phyloP scores from a whole-genome alignment of 208 protist genomes.

The Acanthamoeba culbertsoni region DNA sequence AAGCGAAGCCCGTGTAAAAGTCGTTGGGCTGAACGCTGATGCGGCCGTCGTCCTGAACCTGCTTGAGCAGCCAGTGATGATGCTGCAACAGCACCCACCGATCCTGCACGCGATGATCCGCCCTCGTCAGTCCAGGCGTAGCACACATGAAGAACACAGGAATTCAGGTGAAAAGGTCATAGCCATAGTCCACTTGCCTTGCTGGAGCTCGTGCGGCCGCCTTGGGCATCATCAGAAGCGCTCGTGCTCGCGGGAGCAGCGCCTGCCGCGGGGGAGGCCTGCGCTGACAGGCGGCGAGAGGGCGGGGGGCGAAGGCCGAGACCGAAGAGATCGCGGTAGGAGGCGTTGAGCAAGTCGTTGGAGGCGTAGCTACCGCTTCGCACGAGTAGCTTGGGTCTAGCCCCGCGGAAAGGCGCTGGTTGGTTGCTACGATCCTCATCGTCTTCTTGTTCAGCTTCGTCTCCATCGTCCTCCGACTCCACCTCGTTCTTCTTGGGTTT shows the following conservation, averaged over 20 bases:
- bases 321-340: slow-evolving; percentile 30
- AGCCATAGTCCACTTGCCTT: neutral
- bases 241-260: neutral
- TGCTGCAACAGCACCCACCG: slow-evolving; percentile 54
- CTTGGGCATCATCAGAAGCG: neutral
- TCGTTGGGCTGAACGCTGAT: neutral
- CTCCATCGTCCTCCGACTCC: neutral
- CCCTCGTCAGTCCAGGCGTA: neutral
- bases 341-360: slow-evolving; percentile 42
- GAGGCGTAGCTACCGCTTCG: slow-evolving; percentile 4
- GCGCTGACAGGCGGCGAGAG: neutral
- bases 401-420: neutral
- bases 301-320: neutral
- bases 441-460: neutral
- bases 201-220: neutral
- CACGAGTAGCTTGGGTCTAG: neutral
- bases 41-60: neutral
- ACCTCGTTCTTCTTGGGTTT: neutral
- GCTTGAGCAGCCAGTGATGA: slow-evolving; percentile 31
- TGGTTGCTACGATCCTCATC: neutral
- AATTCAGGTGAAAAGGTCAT: neutral
- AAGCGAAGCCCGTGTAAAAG: neutral
- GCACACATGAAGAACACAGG: neutral
- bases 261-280: neutral
- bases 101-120: neutral